Percentiles rank a stretch among this genome's conserved stretches.
Conservation (phyloP, 768 basidiomycete genomes). For the Boletus reticuloceps region DNA sequence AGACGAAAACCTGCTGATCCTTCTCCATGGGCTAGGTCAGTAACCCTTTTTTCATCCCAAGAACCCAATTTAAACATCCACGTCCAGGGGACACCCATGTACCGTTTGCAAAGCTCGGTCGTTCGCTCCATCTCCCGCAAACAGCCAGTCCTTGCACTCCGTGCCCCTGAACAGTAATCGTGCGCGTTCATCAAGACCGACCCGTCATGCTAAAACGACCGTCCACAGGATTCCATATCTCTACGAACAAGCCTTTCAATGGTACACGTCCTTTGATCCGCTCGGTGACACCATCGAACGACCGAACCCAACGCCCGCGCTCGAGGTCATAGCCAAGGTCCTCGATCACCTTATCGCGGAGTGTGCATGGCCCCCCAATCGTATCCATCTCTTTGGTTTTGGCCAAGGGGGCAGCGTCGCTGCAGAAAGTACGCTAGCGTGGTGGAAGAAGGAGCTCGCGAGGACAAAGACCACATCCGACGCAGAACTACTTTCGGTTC, state of each 20-base stretch:
- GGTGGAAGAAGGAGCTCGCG: conserved; percentile 45
- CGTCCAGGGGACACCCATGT: conserved; percentile 71
- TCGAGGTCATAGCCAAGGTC: conserved; percentile 52
- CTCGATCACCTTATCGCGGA: conserved; percentile 55
- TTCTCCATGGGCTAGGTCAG: conserved; percentile 85
- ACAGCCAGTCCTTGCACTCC: conserved; percentile 80
- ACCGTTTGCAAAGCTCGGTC: conserved; percentile 75
- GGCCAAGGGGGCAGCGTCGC: conserved; percentile 84
- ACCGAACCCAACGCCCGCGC: conserved; percentile 72
- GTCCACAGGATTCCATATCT: conserved; percentile 67
- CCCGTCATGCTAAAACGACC: conserved; percentile 8
- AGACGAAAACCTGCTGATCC: conserved; percentile 80
- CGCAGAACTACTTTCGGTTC: conserved; percentile 3
- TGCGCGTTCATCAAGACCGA: neutral
- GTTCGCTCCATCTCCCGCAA: conserved; percentile 79
- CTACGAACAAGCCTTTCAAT: conserved; percentile 78
- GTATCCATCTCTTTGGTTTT: conserved; percentile 88
- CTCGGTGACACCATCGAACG: conserved; percentile 68
- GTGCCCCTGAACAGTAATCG: conserved; percentile 72
- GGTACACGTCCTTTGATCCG: conserved; percentile 80
- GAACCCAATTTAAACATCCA: neutral
- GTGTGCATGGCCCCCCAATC: conserved; percentile 61
- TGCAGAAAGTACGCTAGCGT: conserved; percentile 58
- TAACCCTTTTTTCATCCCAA: neutral
- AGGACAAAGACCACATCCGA: conserved; percentile 3